Conservation (phyloP, 2,329 filamentous ascomycete genomes). For the Cladobotryum protrusum region DNA sequence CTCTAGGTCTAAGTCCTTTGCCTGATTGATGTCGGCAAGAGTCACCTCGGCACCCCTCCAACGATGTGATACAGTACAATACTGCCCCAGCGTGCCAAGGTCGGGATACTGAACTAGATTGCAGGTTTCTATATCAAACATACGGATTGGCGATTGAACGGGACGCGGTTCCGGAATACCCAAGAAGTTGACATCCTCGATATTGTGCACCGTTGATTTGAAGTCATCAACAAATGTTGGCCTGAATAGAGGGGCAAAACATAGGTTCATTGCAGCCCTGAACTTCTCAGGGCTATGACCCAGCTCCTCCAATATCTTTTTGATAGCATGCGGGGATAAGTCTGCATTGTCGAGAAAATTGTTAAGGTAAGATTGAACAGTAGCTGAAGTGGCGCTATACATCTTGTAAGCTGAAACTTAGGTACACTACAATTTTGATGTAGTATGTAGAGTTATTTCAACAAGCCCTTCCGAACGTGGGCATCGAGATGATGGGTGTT, state of each 20-base stretch:
- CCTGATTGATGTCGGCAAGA: constrained; percentile 1
- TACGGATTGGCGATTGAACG: constrained; percentile 1
- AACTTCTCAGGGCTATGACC: constrained; percentile 8
- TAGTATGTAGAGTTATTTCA: no score
- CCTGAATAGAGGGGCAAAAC: constrained; percentile 10
- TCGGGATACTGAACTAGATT: constrained; percentile 3
- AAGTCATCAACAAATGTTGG: constrained; percentile 2
- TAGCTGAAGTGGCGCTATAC: no score
- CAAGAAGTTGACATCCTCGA: constrained; percentile 8
- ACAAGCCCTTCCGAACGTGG: no score
- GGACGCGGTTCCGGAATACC: neutral
- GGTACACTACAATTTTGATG: no score
- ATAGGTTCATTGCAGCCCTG: constrained; percentile 7
- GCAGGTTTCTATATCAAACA: constrained; percentile 5
- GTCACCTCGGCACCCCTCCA: constrained; percentile 9
- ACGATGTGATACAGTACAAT: constrained; percentile 10
- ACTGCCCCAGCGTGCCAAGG: constrained; percentile 4
- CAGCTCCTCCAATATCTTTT: constrained; percentile 4
- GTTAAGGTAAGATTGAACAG: neutral
- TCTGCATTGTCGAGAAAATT: neutral
- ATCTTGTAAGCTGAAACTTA: no score
- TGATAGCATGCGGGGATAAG: neutral
- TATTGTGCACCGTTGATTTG: neutral
- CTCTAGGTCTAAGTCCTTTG: constrained; percentile 3
- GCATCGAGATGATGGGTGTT: no score